These are phyloP conservation scores for Babesia ovata DNA, from an alignment of 169 alveolate species.

Conservation along the genomic window DNA sequence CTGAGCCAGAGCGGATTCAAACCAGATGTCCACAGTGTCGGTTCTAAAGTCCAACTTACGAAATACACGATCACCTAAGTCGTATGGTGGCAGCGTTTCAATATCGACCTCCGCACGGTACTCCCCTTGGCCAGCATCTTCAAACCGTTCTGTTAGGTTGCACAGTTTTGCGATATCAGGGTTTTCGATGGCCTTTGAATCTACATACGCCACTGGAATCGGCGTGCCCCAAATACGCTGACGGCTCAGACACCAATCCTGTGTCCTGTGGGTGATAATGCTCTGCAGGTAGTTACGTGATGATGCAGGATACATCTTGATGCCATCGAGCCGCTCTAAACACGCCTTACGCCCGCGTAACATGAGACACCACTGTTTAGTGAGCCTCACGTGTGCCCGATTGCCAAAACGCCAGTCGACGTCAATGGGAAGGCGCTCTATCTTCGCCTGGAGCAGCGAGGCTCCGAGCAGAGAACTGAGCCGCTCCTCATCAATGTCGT, in stretches of 20 bases:
- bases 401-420: slow-evolving; percentile 61
- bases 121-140: slow-evolving; percentile 6
- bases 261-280: slow-evolving; percentile 54
- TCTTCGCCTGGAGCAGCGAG: slow-evolving; percentile 17
- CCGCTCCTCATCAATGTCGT: slow-evolving; percentile 29
- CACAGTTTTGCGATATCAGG: slow-evolving; percentile 9
- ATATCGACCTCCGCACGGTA: slow-evolving; percentile 20
- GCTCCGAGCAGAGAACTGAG: slow-evolving; percentile 30
- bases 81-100: slow-evolving; percentile 28
- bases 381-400: slow-evolving; percentile 46
- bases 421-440: slow-evolving; percentile 36
- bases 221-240: slow-evolving; percentile 85
- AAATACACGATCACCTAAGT: slow-evolving; percentile 33
- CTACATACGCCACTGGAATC: slow-evolving; percentile 35
- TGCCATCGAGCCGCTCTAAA: slow-evolving; percentile 37
- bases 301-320: slow-evolving; percentile 61
- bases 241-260: slow-evolving; percentile 85
- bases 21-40: slow-evolving; percentile 80
- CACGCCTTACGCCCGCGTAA: slow-evolving; percentile 27
- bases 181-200: slow-evolving; percentile 15
- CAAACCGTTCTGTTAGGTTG: slow-evolving; percentile 4
- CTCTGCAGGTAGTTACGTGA: slow-evolving; percentile 60
- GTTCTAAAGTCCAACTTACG: slow-evolving; percentile 7
- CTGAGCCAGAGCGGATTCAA: slow-evolving; percentile 78
- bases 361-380: slow-evolving; percentile 58